phyloP scores from a whole-genome alignment of 495 filamentous ascomycete species.

The Penicillium verhagenii region DNA sequence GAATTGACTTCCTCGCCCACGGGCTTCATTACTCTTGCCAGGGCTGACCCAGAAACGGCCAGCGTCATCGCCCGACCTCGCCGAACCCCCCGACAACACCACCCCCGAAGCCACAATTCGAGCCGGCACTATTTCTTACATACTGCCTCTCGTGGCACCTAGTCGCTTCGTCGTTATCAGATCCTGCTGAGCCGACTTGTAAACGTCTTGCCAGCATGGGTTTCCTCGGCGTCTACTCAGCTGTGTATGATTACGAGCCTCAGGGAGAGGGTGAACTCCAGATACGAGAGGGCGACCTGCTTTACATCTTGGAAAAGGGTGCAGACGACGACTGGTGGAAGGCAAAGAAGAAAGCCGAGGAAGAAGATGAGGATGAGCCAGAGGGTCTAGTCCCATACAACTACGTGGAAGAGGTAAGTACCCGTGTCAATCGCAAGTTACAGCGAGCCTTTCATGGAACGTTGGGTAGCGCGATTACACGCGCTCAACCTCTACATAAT shows the following conservation, averaged over 20 bases:
- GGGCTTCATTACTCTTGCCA: constrained; percentile 16
- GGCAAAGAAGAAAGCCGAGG: constrained; percentile 92
- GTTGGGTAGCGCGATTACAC: not conserved
- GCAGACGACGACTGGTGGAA: constrained; percentile 96
- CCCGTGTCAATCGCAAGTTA: not conserved
- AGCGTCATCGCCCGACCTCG: constrained; percentile 20
- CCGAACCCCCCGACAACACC: constrained; percentile 11
- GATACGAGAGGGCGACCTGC: constrained; percentile 83
- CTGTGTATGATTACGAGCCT: constrained; percentile 89
- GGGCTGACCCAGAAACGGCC: constrained; percentile 26
- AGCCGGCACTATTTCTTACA: constrained; percentile 7
- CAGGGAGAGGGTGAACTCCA: constrained; percentile 85
- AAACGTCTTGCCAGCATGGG: constrained; percentile 47
- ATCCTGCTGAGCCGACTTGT: not conserved
- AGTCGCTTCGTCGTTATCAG: not conserved
- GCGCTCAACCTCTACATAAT: not conserved
- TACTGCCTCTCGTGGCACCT: constrained; percentile 25
- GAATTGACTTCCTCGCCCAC: constrained; percentile 9
- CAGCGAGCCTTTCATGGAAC: not conserved
- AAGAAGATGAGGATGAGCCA: constrained; percentile 91
- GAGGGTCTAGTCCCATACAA: constrained; percentile 92
- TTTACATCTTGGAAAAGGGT: constrained; percentile 91
- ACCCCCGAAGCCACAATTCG: constrained; percentile 10
- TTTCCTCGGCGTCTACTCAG: constrained; percentile 90
- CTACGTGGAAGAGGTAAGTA: constrained; percentile 90